A percentile compares a stretch with the other conserved stretches of the same genome.
These are phyloP conservation scores for Coniella vitis DNA, from an alignment of 2,329 filamentous ascomycete genomes.

Conservation along the genomic window DNA sequence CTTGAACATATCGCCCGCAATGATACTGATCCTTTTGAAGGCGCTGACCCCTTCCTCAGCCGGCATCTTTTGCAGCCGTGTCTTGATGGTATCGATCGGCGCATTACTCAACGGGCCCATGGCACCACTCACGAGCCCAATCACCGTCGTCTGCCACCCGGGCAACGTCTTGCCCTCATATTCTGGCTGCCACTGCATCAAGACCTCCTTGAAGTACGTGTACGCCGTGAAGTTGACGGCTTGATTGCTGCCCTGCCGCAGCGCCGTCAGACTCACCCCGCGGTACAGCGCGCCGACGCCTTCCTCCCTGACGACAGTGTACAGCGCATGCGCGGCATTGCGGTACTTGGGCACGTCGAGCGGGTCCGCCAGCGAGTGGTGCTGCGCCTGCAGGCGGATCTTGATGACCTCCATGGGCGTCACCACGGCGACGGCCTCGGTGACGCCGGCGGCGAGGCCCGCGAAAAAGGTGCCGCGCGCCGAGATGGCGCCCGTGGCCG, in stretches of 20 bases:
- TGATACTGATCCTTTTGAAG: conserved; percentile 67
- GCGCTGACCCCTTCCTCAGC: conserved; percentile 77
- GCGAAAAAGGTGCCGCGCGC: conserved; percentile 63
- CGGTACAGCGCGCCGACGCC: conserved; percentile 83
- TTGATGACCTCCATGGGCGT: conserved; percentile 99
- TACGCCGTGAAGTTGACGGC: conserved; percentile 99
- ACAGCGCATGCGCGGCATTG: conserved; percentile 75
- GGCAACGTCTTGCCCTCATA: conserved; percentile 62
- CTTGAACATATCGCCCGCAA: conserved; percentile 81
- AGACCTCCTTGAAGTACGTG: conserved; percentile 77
- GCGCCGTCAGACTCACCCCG: conserved; percentile 85
- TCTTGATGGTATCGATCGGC: conserved; percentile 99
- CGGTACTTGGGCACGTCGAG: conserved; percentile 96
- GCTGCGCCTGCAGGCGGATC: conserved; percentile 95
- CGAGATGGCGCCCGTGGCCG: conserved; percentile 58
- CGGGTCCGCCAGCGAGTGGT: conserved; percentile 96
- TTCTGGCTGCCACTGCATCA: conserved; percentile 67
- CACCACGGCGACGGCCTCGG: conserved; percentile 92
- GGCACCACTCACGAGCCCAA: conserved; percentile 84
- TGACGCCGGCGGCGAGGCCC: conserved; percentile 86
- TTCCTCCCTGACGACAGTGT: conserved; percentile 89
- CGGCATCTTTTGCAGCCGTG: conserved; percentile 82
- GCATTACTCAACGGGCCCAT: conserved; percentile 96
- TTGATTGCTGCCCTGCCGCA: conserved; percentile 94
- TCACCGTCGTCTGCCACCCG: conserved; percentile 82